Evolutionary conservation across 148 eudicot genomes (phyloP).

Genomic region (Vaccinium macrocarpon): DNA sequence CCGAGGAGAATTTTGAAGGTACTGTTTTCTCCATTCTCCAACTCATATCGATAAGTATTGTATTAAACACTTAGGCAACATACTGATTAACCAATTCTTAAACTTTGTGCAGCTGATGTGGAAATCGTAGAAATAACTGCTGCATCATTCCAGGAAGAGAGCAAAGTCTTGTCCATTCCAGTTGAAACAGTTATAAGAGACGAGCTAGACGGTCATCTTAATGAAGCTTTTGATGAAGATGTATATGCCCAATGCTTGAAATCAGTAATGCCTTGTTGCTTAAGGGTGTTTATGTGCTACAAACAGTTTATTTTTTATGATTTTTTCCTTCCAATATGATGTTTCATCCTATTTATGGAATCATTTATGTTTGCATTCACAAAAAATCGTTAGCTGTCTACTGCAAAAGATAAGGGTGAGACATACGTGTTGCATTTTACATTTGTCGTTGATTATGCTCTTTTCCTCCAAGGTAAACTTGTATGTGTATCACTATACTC

Average conservation of each 20-base stretch:
- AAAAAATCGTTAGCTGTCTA: background rate
- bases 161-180: conserved; percentile 21
- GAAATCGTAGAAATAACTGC: conserved; percentile 31
- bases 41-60: background rate
- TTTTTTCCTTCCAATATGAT: background rate
- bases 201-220: conserved; percentile 22
- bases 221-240: conserved; percentile 31
- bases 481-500: background rate
- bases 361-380: background rate
- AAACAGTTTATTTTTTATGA: background rate
- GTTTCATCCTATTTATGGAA: background rate
- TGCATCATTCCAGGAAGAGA: conserved; percentile 30
- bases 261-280: conserved; percentile 36
- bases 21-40: conserved; percentile 14
- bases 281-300: background rate
- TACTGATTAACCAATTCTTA: conserved; percentile 1
- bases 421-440: background rate
- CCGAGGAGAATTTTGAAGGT: conserved; percentile 31
- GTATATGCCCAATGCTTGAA: conserved; percentile 21
- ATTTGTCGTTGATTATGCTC: background rate
- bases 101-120: conserved; percentile 30
- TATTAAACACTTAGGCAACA: background rate
- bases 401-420: conserved; percentile 13
- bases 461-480: background rate
- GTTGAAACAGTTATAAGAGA: conserved; percentile 23